A percentile compares a stretch with the other conserved stretches of the same genome.
These are phyloP conservation scores for Leccinum rimulosum DNA, from an alignment of 768 basidiomycete genomes.

Conservation along the genomic window DNA sequence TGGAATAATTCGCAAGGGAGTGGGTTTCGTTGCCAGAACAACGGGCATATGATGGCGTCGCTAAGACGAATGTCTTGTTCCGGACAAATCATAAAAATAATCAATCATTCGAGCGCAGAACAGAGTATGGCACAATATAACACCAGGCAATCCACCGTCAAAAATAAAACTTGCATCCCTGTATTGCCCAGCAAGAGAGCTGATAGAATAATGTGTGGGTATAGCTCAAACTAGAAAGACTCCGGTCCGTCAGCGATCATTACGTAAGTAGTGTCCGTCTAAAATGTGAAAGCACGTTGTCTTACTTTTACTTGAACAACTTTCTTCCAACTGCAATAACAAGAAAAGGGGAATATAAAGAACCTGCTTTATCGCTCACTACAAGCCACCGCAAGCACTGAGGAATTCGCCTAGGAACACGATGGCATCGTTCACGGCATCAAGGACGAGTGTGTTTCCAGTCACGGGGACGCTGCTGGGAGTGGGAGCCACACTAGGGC, in stretches of 20 bases:
- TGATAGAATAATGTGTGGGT: slow-evolving; percentile 26
- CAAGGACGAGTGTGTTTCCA: slow-evolving; percentile 11
- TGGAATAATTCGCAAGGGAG: background rate
- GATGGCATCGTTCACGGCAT: slow-evolving; percentile 14
- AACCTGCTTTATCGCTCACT: slow-evolving; percentile 10
- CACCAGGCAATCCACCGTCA: slow-evolving; percentile 2
- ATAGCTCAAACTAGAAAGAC: slow-evolving; percentile 20
- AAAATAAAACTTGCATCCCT: slow-evolving; percentile 6
- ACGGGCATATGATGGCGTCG: slow-evolving; percentile 6
- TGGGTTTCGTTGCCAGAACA: slow-evolving; percentile 17
- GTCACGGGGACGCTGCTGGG: slow-evolving; percentile 13
- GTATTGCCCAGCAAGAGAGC: slow-evolving; percentile 6
- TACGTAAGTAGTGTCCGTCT: slow-evolving; percentile 16
- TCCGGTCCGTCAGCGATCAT: slow-evolving; percentile 19
- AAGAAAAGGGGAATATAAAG: slow-evolving; percentile 6
- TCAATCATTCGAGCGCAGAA: slow-evolving; percentile 1
- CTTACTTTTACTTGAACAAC: slow-evolving; percentile 17
- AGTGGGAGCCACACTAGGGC: slow-evolving; percentile 24
- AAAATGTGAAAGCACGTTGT: slow-evolving; percentile 13
- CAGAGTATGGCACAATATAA: slow-evolving; percentile 17
- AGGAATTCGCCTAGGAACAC: slow-evolving; percentile 23
- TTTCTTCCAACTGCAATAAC: background rate
- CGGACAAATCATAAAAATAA: background rate
- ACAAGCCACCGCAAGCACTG: slow-evolving; percentile 4
- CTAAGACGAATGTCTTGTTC: slow-evolving; percentile 6